Evolutionary conservation across 1,284 basidiomycete genomes (phyloP).

Genomic region (Ceratobasidium sp.): DNA sequence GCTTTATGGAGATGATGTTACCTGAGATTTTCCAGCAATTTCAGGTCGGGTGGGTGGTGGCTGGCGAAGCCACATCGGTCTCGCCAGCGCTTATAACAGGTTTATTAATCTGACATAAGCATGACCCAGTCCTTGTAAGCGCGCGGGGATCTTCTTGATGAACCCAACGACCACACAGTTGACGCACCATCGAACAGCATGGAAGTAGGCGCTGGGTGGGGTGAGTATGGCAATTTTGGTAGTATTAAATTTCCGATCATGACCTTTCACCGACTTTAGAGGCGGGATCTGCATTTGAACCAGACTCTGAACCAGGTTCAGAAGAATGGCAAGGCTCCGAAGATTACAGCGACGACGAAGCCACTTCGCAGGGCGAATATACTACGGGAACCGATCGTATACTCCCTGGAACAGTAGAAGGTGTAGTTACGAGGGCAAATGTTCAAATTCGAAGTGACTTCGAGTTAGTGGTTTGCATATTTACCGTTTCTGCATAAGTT

Average conservation of each 20-base stretch:
- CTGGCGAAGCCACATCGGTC: too few species aligned
- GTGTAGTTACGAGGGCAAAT: background rate
- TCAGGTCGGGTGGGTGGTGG: too few species aligned
- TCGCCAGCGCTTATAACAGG: too few species aligned
- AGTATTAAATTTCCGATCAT: background rate
- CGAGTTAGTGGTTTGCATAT: slow-evolving; percentile 55
- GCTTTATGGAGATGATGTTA: too few species aligned
- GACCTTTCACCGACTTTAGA: background rate
- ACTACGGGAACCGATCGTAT: background rate
- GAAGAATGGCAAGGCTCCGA: slow-evolving; percentile 46
- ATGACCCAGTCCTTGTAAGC: too few species aligned
- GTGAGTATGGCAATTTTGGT: background rate
- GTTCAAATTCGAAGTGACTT: slow-evolving; percentile 54
- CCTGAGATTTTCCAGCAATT: too few species aligned
- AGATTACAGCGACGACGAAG: slow-evolving; percentile 41
- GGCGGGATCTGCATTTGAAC: background rate
- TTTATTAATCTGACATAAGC: too few species aligned
- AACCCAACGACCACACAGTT: background rate
- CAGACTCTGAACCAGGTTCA: background rate
- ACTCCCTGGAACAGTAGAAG: background rate
- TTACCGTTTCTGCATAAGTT: background rate
- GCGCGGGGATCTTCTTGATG: too few species aligned
- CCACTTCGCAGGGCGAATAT: background rate
- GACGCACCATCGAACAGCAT: background rate
- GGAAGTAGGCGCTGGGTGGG: background rate